Conservation (phyloP, 2,329 filamentous ascomycete species). For the Knufia petricola region DNA sequence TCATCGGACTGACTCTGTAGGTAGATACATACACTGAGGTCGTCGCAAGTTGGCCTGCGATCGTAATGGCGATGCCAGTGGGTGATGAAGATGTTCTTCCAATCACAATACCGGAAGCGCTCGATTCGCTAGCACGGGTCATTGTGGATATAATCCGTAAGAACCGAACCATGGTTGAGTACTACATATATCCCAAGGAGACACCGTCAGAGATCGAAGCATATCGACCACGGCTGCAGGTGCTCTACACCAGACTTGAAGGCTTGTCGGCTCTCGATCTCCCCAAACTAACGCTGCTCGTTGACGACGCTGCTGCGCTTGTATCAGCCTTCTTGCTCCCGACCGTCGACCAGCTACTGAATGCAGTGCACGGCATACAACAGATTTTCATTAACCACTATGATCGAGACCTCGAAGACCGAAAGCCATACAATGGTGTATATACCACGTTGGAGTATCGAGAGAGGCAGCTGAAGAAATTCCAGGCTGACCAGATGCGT, state of each 20-base stretch:
- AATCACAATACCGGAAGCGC: slow-evolving; percentile 16
- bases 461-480: slow-evolving; percentile 15
- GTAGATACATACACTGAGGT: background rate
- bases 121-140: slow-evolving; percentile 13
- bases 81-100: slow-evolving; percentile 1
- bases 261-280: slow-evolving; percentile 14
- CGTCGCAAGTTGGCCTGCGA: background rate
- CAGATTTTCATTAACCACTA: slow-evolving; percentile 21
- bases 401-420: slow-evolving; percentile 18
- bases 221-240: slow-evolving; percentile 23
- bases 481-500: slow-evolving; percentile 11
- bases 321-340: slow-evolving; percentile 14
- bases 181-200: slow-evolving; percentile 21
- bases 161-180: slow-evolving; percentile 20
- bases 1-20: background rate
- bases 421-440: slow-evolving; percentile 16
- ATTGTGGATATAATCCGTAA: slow-evolving; percentile 17
- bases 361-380: slow-evolving; percentile 19
- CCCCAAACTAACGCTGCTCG: slow-evolving; percentile 16
- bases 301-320: slow-evolving; percentile 17
- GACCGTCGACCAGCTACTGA: slow-evolving; percentile 18
- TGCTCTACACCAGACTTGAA: slow-evolving; percentile 15
- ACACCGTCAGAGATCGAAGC: slow-evolving; percentile 18
- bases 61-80: background rate
- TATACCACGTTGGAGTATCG: slow-evolving; percentile 17